Conservation (phyloP, 148 eudicot species). For the Polygonum maritimum region DNA sequence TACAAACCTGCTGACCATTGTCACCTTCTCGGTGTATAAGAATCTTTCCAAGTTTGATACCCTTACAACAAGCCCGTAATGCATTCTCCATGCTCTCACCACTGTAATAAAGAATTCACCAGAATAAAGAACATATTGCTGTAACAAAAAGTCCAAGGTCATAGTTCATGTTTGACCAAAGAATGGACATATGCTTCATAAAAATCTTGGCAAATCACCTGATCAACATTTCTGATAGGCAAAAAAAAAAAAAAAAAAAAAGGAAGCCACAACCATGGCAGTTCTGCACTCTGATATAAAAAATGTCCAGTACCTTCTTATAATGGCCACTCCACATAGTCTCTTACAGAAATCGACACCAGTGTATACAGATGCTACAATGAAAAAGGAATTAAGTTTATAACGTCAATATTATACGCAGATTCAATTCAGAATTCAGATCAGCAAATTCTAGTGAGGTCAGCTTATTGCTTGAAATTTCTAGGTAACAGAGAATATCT, state of each 20-base stretch:
- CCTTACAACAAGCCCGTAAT: slow-evolving; percentile 93
- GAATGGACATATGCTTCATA: not conserved
- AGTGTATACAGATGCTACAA: slow-evolving; percentile 82
- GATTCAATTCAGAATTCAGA: not conserved
- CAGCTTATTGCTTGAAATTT: not conserved
- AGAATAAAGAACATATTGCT: not conserved
- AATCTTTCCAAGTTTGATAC: slow-evolving; percentile 91
- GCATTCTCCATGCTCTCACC: slow-evolving; percentile 99
- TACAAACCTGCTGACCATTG: slow-evolving; percentile 76
- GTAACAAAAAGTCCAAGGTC: not conserved
- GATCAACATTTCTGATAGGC: not conserved
- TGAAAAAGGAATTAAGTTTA: not conserved
- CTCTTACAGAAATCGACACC: slow-evolving; percentile 96
- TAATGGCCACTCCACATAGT: slow-evolving; percentile 85
- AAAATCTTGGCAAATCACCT: not conserved
- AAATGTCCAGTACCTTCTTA: slow-evolving; percentile 53
- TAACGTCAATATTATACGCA: not conserved
- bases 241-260: not conserved
- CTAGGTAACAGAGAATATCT: not conserved
- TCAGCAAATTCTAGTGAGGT: not conserved
- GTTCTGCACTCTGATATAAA: not conserved
- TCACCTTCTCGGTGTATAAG: slow-evolving; percentile 97
- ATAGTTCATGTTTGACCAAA: not conserved
- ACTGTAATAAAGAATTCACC: slow-evolving; percentile 22
- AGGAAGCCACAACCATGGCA: not conserved